phyloP scores from a whole-genome alignment of 129 eudicot species.

The Gnaphalium uliginosum region DNA sequence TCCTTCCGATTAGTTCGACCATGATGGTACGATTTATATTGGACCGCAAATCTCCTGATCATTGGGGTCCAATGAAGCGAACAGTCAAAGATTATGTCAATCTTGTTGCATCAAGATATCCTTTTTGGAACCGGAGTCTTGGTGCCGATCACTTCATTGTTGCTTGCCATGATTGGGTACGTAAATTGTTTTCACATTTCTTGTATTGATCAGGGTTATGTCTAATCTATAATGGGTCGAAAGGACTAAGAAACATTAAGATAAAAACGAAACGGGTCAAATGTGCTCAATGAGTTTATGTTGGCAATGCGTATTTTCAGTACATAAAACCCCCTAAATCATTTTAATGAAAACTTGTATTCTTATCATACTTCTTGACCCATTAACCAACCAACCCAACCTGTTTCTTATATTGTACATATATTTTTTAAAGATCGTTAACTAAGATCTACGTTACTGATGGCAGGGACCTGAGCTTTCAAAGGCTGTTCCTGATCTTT shows the following conservation, averaged over 20 bases:
- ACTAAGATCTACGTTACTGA: background rate
- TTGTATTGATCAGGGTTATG: background rate
- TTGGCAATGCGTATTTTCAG: background rate
- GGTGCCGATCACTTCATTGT: slow-evolving; percentile 62
- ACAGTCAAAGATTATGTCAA: slow-evolving; percentile 43
- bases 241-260: too few species aligned
- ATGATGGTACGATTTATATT: slow-evolving; percentile 41
- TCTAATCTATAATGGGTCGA: background rate
- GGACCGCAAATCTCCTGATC: slow-evolving; percentile 34
- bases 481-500: slow-evolving; percentile 40
- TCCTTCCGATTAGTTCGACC: slow-evolving; percentile 46
- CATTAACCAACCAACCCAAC: too few species aligned
- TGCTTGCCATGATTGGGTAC: slow-evolving; percentile 69
- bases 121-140: slow-evolving; percentile 51
- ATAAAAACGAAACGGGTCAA: background rate
- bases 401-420: background rate
- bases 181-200: slow-evolving; percentile 4
- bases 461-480: slow-evolving; percentile 56
- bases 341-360: background rate
- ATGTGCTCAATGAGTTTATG: background rate
- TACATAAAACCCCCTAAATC: background rate
- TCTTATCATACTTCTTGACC: background rate
- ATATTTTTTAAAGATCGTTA: background rate
- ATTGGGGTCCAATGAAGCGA: slow-evolving; percentile 40
- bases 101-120: slow-evolving; percentile 41